phyloP scores from a whole-genome alignment of 805 yeast genomes.

The Candida nonsorbophila region DNA sequence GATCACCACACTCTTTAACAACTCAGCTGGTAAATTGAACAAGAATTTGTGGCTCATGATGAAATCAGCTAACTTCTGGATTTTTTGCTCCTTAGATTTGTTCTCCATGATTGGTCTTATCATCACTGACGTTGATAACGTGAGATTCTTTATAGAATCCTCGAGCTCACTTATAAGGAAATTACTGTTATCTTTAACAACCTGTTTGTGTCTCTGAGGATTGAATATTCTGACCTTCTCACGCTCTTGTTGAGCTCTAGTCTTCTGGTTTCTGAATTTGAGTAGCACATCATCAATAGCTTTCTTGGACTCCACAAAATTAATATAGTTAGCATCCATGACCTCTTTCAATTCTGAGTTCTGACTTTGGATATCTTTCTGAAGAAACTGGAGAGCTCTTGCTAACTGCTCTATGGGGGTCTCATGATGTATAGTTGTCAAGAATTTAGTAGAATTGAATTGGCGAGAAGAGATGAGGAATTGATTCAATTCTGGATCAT shows the following conservation, averaged over 20 bases:
- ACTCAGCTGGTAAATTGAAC: constrained; percentile 31
- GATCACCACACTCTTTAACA: constrained; percentile 20
- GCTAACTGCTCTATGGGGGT: constrained; percentile 31
- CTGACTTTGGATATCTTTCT: constrained; percentile 28
- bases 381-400: constrained; percentile 22
- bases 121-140: constrained; percentile 29
- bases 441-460: constrained; percentile 30
- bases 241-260: constrained; percentile 28
- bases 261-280: constrained; percentile 28
- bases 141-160: constrained; percentile 32
- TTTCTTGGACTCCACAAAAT: constrained; percentile 31
- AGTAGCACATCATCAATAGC: constrained; percentile 34
- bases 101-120: constrained; percentile 38
- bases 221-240: constrained; percentile 32
- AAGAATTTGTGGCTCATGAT: constrained; percentile 23
- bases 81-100: constrained; percentile 27
- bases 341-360: constrained; percentile 30
- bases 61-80: constrained; percentile 30
- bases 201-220: constrained; percentile 17
- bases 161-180: constrained; percentile 29
- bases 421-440: constrained; percentile 31
- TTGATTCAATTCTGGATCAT: constrained; percentile 25
- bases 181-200: constrained; percentile 13
- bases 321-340: constrained; percentile 29
- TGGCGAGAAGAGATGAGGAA: constrained; percentile 31